phyloP scores from a whole-genome alignment of 345 rosid genomes.

The Rhodomyrtus tomentosa region DNA sequence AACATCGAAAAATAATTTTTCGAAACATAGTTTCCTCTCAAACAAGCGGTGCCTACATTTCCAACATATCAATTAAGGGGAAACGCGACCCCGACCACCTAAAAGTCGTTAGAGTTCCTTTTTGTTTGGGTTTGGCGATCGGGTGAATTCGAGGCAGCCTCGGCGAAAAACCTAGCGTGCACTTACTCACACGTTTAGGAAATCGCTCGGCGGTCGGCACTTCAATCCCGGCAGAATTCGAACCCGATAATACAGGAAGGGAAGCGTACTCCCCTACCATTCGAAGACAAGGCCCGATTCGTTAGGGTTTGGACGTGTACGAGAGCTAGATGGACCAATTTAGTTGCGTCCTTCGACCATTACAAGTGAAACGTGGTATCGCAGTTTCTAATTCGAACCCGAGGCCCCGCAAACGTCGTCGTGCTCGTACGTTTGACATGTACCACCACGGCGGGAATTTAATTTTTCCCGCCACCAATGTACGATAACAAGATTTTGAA shows the following conservation, averaged over 20 bases:
- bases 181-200: not conserved
- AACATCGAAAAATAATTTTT: no score
- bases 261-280: not conserved
- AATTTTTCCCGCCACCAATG: not conserved
- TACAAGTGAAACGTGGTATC: not conserved
- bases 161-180: fast-evolving
- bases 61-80: not conserved
- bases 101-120: not conserved
- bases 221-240: not conserved
- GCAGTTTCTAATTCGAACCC: not conserved
- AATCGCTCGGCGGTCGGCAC: fast-evolving
- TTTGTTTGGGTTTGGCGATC: not conserved
- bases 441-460: not conserved
- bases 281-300: not conserved
- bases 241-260: no score
- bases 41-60: no score
- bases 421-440: not conserved
- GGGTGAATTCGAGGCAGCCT: not conserved
- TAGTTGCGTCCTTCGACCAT: not conserved
- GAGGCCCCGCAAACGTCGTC: not conserved
- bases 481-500: not conserved
- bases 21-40: no score
- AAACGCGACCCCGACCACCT: not conserved
- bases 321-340: not conserved
- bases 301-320: not conserved